Percentiles rank a stretch among this genome's conserved stretches.
These are phyloP conservation scores for Hyaloraphidium curvatum DNA, from an alignment of 192 early-diverging fungal genomes.

Conservation along the genomic window DNA sequence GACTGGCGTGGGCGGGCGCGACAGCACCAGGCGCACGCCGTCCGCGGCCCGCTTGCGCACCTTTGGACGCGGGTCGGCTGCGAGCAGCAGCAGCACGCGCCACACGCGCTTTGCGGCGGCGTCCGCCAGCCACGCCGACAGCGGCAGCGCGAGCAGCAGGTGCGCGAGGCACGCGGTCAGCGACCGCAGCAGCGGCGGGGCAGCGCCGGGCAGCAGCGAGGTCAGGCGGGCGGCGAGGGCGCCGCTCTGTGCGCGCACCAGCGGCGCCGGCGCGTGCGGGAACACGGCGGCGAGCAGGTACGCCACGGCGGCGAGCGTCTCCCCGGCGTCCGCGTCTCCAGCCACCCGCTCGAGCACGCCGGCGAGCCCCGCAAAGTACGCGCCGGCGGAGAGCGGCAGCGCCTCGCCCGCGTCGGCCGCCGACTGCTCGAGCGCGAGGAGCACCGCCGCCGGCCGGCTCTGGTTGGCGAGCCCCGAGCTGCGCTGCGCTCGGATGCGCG, in stretches of 20 bases:
- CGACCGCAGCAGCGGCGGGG: not conserved
- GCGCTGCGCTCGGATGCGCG: not conserved
- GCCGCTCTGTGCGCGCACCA: not conserved
- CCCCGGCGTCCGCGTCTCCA: not conserved
- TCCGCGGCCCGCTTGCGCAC: conserved; percentile 78
- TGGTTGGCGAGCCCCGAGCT: not conserved
- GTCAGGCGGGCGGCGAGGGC: not conserved
- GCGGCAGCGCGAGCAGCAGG: conserved; percentile 62
- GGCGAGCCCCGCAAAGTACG: not conserved
- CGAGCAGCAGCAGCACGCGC: conserved; percentile 53
- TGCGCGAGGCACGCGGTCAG: conserved; percentile 40
- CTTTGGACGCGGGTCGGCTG: conserved; percentile 69
- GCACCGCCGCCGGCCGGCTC: not conserved
- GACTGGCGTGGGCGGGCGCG: conserved; percentile 48
- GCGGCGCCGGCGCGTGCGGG: not conserved
- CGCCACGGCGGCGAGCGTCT: not conserved
- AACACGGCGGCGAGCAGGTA: not conserved
- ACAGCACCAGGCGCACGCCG: conserved; percentile 46
- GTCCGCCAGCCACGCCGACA: conserved; percentile 40
- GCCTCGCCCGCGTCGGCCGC: not conserved
- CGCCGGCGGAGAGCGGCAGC: not conserved
- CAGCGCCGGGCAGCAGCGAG: not conserved
- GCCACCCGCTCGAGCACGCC: not conserved
- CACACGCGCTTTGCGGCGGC: conserved; percentile 43
- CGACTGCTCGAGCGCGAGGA: not conserved